Percentiles rank a stretch among this genome's conserved stretches.
Conservation (phyloP, 345 rosid species). For the Eutrema japonicum region DNA sequence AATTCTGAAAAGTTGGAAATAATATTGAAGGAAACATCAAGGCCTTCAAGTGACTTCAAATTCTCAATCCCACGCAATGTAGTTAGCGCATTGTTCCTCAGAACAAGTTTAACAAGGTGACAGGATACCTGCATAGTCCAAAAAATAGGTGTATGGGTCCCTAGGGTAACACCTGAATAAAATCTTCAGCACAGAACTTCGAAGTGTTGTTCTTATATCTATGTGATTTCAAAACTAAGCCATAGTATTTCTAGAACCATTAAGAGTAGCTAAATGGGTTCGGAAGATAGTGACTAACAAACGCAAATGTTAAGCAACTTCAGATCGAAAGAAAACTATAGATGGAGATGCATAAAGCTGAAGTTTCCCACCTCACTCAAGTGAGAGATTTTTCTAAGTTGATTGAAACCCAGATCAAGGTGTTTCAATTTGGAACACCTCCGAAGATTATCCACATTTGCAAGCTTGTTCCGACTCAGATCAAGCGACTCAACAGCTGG, state of each 20-base stretch:
- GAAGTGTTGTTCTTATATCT: background rate
- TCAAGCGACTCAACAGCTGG: constrained; percentile 95
- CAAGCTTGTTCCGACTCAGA: constrained; percentile 92
- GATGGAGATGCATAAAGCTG: constrained; percentile 16
- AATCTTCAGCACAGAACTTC: constrained; percentile 10
- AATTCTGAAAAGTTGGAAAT: constrained; percentile 88
- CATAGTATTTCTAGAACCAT: background rate
- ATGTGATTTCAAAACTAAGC: constrained; percentile 19
- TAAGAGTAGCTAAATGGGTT: constrained; percentile 20
- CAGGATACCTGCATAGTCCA: constrained; percentile 84
- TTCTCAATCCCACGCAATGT: constrained; percentile 91
- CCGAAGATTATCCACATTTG: constrained; percentile 87
- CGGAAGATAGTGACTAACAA: constrained; percentile 6
- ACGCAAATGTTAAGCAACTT: constrained; percentile 21
- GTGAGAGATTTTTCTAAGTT: constrained; percentile 65
- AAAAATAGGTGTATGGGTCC: constrained; percentile 47
- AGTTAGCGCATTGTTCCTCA: constrained; percentile 94
- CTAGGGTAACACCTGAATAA: constrained; percentile 35
- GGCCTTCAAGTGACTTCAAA: constrained; percentile 94
- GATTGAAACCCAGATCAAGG: constrained; percentile 95
- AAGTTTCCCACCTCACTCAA: constrained; percentile 71
- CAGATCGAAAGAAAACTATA: constrained; percentile 2
- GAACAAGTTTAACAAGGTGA: constrained; percentile 79
- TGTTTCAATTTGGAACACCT: constrained; percentile 81
- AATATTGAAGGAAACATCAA: constrained; percentile 93